A percentile compares a stretch with the other conserved stretches of the same genome.
phyloP scores from a whole-genome alignment of 768 basidiomycete genomes.

The Trametes villosa region DNA sequence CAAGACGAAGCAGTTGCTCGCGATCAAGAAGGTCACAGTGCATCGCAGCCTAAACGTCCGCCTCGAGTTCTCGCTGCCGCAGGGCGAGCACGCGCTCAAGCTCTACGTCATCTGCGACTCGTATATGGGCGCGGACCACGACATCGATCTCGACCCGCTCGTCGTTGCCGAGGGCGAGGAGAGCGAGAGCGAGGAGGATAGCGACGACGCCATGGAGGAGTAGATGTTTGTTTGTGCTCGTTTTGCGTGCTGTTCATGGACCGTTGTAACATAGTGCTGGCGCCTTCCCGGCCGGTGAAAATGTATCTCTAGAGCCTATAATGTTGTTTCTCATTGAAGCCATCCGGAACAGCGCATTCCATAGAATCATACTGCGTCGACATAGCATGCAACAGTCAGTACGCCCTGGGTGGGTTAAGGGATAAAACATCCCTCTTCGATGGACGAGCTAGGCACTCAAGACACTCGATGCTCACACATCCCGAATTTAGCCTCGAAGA shows the following conservation, averaged over 20 bases:
- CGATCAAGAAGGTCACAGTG: slow-evolving; percentile 86
- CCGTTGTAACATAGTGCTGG: slow-evolving; percentile 23
- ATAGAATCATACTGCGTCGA: no score
- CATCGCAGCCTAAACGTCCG: slow-evolving; percentile 74
- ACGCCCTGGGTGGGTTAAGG: neutral
- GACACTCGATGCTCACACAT: slow-evolving; percentile 22
- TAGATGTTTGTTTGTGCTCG: slow-evolving; percentile 28
- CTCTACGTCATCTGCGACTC: slow-evolving; percentile 93
- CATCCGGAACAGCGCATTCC: no score
- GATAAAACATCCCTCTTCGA: no score
- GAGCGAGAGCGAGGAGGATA: slow-evolving; percentile 75
- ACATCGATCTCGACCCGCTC: slow-evolving; percentile 80
- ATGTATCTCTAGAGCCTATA: slow-evolving; percentile 19
- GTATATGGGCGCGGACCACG: slow-evolving; percentile 91
- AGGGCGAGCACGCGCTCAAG: slow-evolving; percentile 82
- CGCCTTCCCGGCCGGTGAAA: slow-evolving; percentile 5
- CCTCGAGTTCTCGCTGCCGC: slow-evolving; percentile 86
- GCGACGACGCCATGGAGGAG: slow-evolving; percentile 68
- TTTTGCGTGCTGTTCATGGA: slow-evolving; percentile 18
- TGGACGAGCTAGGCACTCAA: neutral
- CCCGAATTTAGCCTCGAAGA: slow-evolving; percentile 21
- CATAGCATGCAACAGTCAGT: no score
- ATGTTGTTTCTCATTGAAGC: no score
- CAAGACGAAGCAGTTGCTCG: slow-evolving; percentile 79
- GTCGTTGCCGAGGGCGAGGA: slow-evolving; percentile 92